Evolutionary conservation across 176 grass and related monocot species (phyloP), one percentile per base, ranked within the genome.

Genomic region (Bonia amplexicaulis): DNA sequence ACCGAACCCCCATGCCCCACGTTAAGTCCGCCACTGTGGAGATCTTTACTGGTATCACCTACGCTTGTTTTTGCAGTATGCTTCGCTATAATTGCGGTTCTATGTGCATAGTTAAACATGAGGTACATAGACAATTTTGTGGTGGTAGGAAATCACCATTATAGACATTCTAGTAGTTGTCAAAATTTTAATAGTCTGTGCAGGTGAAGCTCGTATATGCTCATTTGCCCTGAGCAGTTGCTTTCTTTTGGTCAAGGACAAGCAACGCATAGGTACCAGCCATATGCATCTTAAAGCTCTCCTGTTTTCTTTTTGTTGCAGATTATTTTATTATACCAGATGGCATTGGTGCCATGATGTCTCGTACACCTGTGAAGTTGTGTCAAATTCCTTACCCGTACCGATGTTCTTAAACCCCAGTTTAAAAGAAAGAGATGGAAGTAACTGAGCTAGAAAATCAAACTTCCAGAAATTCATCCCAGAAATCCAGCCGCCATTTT

Each of bases 401-500:
- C 59, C 8, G n/a, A 80, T 87, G 80, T 67, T 84, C 80, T 80
- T 71, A 87, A 68, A 61, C 42, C 54, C n/a, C 52, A 65, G 35
- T 61, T 74, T 46, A 29, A 60, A 88, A 71, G 74, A 67, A 60
- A 88, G 61, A 82, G 65, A 98, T 99, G 96, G 92, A 99, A 27
- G 72, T 27, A 71, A 37, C 85, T 44, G 85, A 90, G 49, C 66
- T 93, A 57, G 86, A 92, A 67, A 85, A 94, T 76, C 89, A 86
- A 31, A 89, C 81, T 64, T 88, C 86, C 22, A 89, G 86, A 84
- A 90, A 79, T 71, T 86, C 89, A 53, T 89, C 87, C 51, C 85
- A 93, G 88, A 92, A 96, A 84, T 96, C 88, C 41, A 85, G 83
- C 79, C 90, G 84, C 26, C 87, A 77, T 75, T 93, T 88, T 26